These are phyloP conservation scores for Aeminium ludgeri DNA, from an alignment of 495 filamentous ascomycete genomes.

Conservation along the genomic window DNA sequence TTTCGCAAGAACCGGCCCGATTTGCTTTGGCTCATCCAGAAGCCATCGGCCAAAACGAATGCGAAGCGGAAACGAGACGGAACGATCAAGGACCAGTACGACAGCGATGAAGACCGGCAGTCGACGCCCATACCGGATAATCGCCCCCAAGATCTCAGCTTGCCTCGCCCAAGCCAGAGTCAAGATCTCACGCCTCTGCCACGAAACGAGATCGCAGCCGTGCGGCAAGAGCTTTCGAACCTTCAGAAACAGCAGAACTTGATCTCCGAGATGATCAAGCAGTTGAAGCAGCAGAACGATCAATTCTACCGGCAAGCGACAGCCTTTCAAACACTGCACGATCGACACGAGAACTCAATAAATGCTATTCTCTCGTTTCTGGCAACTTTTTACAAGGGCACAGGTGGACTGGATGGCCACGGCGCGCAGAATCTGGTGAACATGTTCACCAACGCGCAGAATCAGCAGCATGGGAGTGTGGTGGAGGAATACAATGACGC, in stretches of 20 bases:
- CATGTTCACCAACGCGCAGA: slow-evolving; percentile 25
- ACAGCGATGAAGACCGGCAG: slow-evolving; percentile 26
- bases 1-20: slow-evolving; percentile 89
- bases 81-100: slow-evolving; percentile 38
- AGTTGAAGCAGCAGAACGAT: slow-evolving; percentile 67
- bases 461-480: slow-evolving; percentile 23
- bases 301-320: slow-evolving; percentile 78
- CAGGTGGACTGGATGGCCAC: slow-evolving; percentile 45
- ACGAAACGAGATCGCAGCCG: slow-evolving; percentile 58
- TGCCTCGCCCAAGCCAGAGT: slow-evolving; percentile 8
- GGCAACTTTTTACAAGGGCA: slow-evolving; percentile 85
- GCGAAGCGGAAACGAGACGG: slow-evolving; percentile 48
- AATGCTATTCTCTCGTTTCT: slow-evolving; percentile 95
- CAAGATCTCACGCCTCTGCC: slow-evolving; percentile 34
- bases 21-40: slow-evolving; percentile 92
- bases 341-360: slow-evolving; percentile 92
- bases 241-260: slow-evolving; percentile 70
- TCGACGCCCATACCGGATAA: slow-evolving; percentile 13
- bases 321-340: slow-evolving; percentile 79
- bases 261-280: slow-evolving; percentile 63
- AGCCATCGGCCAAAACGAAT: slow-evolving; percentile 57
- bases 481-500: slow-evolving; percentile 23
- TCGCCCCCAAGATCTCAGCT: slow-evolving; percentile 8
- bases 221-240: slow-evolving; percentile 62
- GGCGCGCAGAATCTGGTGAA: slow-evolving; percentile 22